Conservation (phyloP, 2,329 filamentous ascomycete genomes). For the Colletotrichum endophyticum region DNA sequence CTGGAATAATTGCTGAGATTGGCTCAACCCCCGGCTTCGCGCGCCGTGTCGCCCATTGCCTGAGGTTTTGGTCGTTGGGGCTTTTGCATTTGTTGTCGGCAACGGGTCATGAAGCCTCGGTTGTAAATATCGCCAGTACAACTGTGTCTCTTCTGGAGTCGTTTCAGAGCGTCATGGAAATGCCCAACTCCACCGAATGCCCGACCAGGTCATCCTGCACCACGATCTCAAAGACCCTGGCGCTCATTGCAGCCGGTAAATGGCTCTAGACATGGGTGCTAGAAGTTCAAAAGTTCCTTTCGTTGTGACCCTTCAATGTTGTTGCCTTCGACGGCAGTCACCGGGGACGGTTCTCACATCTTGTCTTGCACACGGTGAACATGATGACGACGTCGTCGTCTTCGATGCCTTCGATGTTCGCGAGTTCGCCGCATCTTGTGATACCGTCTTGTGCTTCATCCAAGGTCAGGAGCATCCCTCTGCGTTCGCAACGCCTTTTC, state of each 20-base stretch:
- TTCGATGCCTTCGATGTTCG: conserved; percentile 50
- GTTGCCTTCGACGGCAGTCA: conserved; percentile 59
- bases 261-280: conserved; percentile 70
- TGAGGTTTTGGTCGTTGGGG: conserved; percentile 48
- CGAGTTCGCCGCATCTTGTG: conserved; percentile 61
- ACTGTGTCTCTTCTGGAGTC: conserved; percentile 54
- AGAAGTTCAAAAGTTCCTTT: conserved; percentile 59
- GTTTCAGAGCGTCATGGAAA: conserved; percentile 51
- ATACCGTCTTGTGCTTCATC: conserved; percentile 68
- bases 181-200: conserved; percentile 43
- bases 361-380: conserved; percentile 63
- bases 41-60: conserved; percentile 54
- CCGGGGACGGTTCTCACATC: conserved; percentile 62
- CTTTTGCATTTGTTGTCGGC: conserved; percentile 59
- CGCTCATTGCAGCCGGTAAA: conserved; percentile 62
- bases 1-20: conserved; percentile 59
- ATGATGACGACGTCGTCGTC: conserved; percentile 63
- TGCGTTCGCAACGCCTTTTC: conserved; percentile 56
- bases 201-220: conserved; percentile 57
- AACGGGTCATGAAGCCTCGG: conserved; percentile 61
- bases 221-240: conserved; percentile 67
- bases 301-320: conserved; percentile 53
- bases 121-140: conserved; percentile 68
- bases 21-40: conserved; percentile 58
- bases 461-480: conserved; percentile 65